These are phyloP conservation scores for Haplosporangium sp. DNA, from an alignment of 371 early-diverging fungal species.

Conservation along the genomic window DNA sequence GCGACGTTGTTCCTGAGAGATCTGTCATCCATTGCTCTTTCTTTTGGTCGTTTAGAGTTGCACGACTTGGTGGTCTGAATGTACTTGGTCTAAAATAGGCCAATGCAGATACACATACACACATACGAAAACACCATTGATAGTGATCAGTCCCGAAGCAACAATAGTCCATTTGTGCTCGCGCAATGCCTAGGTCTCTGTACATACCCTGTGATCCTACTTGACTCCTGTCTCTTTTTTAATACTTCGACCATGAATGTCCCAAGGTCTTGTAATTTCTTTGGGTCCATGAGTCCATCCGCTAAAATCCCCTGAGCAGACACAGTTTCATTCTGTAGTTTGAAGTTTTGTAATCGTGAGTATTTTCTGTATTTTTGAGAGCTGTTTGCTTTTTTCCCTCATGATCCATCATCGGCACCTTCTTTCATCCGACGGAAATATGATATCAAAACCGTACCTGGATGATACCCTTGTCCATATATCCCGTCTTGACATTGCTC, in stretches of 20 bases:
- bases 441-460: constrained; percentile 55
- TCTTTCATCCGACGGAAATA: background rate
- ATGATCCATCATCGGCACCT: too few relatives aligned
- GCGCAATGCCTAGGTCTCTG: too few relatives aligned
- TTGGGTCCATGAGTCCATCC: constrained; percentile 57
- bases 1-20: constrained; percentile 63
- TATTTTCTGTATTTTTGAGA: background rate
- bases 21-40: constrained; percentile 73
- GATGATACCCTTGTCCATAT: constrained; percentile 62
- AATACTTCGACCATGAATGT: constrained; percentile 70
- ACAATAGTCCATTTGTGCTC: background rate
- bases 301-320: constrained; percentile 53
- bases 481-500: constrained; percentile 78
- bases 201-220: constrained; percentile 64
- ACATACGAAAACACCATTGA: background rate
- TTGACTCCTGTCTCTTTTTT: constrained; percentile 63
- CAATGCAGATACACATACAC: background rate
- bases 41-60: constrained; percentile 65
- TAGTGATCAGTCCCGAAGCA: background rate
- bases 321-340: constrained; percentile 49
- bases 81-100: constrained; percentile 59
- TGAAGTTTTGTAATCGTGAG: constrained; percentile 25
- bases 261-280: constrained; percentile 63
- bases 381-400: too few relatives aligned
- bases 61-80: constrained; percentile 68